Conservation (phyloP, 129 eudicot genomes). For the Arctium lappa region DNA sequence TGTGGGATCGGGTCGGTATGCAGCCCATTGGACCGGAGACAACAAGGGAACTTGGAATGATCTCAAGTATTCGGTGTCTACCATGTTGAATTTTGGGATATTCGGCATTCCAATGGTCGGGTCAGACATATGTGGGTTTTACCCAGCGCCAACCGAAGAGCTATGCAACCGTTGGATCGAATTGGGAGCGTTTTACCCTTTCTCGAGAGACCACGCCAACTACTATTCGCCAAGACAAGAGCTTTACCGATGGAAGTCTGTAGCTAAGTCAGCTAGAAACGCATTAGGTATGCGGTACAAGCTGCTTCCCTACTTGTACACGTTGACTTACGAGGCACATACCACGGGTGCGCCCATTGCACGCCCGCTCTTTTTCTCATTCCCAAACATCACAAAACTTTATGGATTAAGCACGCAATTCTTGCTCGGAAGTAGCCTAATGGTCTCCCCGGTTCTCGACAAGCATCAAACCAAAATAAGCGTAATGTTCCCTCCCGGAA, state of each 20-base stretch:
- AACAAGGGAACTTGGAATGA: conserved; percentile 89
- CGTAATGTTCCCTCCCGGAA: conserved; percentile 73
- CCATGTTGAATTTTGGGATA: conserved; percentile 90
- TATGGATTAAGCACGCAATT: conserved; percentile 81
- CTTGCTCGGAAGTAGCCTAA: conserved; percentile 69
- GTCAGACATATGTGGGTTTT: conserved; percentile 93
- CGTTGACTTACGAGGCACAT: conserved; percentile 78
- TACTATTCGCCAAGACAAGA: conserved; percentile 84
- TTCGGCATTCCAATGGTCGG: conserved; percentile 98
- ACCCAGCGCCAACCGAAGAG: conserved; percentile 83
- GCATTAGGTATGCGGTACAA: conserved; percentile 95
- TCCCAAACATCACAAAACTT: conserved; percentile 46
- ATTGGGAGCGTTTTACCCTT: conserved; percentile 91
- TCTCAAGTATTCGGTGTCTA: conserved; percentile 74
- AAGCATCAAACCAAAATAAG: conserved; percentile 58
- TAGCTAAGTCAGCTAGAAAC: conserved; percentile 73
- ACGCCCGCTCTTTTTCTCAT: conserved; percentile 82
- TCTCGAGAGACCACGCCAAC: conserved; percentile 91
- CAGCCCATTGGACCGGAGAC: conserved; percentile 99
- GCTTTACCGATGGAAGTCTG: conserved; percentile 89
- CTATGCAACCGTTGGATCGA: conserved; percentile 99
- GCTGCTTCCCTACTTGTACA: conserved; percentile 80
- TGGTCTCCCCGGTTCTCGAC: conserved; percentile 97
- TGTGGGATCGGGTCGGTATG: conserved; percentile 91
- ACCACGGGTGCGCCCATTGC: conserved; percentile 82